These are phyloP conservation scores for Dryas drummondii DNA, from an alignment of 306 rosid species.

Conservation along the genomic window DNA sequence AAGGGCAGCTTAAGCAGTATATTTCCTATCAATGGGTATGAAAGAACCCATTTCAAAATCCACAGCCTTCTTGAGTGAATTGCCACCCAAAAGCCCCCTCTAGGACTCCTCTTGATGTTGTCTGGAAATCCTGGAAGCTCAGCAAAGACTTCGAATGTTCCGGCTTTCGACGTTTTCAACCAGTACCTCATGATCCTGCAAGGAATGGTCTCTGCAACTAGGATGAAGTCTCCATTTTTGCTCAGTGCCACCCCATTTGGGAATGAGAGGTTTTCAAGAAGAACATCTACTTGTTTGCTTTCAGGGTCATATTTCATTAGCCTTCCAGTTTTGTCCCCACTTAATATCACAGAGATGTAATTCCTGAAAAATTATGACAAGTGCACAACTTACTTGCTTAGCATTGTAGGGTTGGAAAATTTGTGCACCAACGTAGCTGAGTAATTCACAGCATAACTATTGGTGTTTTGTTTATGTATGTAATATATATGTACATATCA, in stretches of 20 bases:
- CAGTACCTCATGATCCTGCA: slow-evolving; percentile 67
- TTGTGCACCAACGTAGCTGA: no score
- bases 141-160: slow-evolving; percentile 49
- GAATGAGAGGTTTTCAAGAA: slow-evolving; percentile 54
- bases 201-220: slow-evolving; percentile 53
- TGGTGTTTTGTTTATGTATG: no score
- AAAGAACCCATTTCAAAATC: slow-evolving; percentile 37
- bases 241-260: slow-evolving; percentile 75
- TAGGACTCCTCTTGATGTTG: slow-evolving; percentile 68
- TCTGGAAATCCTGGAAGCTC: slow-evolving; percentile 74
- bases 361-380: slow-evolving; percentile 41
- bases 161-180: slow-evolving; percentile 51
- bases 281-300: slow-evolving; percentile 39
- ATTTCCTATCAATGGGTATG: slow-evolving; percentile 51
- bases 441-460: no score
- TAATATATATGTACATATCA: no score
- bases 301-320: slow-evolving; percentile 68
- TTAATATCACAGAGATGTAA: slow-evolving; percentile 45
- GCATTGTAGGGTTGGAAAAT: no score
- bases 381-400: background rate
- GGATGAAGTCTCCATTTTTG: slow-evolving; percentile 47
- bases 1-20: slow-evolving; percentile 47
- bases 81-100: slow-evolving; percentile 89
- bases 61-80: slow-evolving; percentile 46
- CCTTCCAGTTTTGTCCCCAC: slow-evolving; percentile 58